Conservation (phyloP, 495 filamentous ascomycete genomes). For the Aspergillus asperescens region DNA sequence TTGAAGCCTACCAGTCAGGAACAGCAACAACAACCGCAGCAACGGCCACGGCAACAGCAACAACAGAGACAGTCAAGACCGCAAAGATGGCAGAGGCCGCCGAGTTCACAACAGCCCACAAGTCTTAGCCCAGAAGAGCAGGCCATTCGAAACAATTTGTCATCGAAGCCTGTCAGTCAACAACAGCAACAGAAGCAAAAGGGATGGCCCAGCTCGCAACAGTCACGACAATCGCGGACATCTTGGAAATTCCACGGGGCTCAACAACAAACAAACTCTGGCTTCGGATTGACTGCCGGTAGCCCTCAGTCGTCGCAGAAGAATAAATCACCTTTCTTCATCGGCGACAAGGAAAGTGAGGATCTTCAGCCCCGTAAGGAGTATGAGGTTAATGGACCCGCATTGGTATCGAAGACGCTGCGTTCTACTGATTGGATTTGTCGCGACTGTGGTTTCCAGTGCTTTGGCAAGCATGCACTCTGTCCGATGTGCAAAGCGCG, state of each 20-base stretch:
- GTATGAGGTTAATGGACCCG: slow-evolving; percentile 3
- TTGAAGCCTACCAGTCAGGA: slow-evolving; percentile 12
- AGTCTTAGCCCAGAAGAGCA: slow-evolving; percentile 1
- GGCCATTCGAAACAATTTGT: slow-evolving; percentile 9
- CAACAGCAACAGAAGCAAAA: not conserved
- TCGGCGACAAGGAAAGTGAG: slow-evolving; percentile 8
- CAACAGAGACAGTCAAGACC: not conserved
- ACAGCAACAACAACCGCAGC: not conserved
- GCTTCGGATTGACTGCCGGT: not conserved
- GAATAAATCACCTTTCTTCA: not conserved
- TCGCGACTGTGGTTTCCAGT: slow-evolving; percentile 23
- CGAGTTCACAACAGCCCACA: not conserved
- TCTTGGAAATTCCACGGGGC: not conserved
- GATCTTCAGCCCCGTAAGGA: slow-evolving; percentile 12
- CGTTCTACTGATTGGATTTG: slow-evolving; percentile 31
- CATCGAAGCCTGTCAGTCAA: not conserved
- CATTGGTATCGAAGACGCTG: not conserved
- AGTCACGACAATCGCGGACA: no score
- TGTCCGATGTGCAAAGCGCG: slow-evolving; percentile 32
- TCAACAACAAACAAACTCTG: no score
- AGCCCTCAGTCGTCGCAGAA: not conserved
- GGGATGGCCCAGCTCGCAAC: no score
- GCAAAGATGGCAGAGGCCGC: not conserved
- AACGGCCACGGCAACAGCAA: not conserved
- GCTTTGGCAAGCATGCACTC: slow-evolving; percentile 19